Evolutionary conservation across 1,284 basidiomycete genomes (phyloP).

Genomic region (Garcileccinum viscosum): DNA sequence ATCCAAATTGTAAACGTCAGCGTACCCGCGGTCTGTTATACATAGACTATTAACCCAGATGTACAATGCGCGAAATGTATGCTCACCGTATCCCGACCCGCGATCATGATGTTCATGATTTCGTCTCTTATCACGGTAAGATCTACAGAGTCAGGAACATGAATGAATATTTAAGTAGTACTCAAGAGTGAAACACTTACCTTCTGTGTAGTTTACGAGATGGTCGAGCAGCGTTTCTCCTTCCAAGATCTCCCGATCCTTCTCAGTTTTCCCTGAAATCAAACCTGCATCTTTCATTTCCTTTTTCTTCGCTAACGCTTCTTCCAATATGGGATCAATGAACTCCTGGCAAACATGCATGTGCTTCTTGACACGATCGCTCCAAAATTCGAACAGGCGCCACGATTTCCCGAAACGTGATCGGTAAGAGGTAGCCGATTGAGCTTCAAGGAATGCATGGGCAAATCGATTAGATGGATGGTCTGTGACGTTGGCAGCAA

Average conservation of each 20-base stretch:
- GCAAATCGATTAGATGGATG: slow-evolving; percentile 42
- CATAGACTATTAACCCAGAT: slow-evolving; percentile 1
- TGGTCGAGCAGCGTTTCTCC: slow-evolving; percentile 39
- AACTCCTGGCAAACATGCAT: slow-evolving; percentile 43
- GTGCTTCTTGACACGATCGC: slow-evolving; percentile 37
- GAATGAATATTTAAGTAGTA: not conserved
- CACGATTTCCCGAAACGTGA: slow-evolving; percentile 32
- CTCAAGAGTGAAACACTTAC: slow-evolving; percentile 7
- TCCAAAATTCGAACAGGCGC: slow-evolving; percentile 41
- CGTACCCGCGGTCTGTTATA: slow-evolving; percentile 53
- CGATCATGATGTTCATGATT: slow-evolving; percentile 57
- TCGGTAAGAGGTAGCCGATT: slow-evolving; percentile 29
- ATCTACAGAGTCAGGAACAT: slow-evolving; percentile 21
- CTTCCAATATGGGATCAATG: slow-evolving; percentile 43
- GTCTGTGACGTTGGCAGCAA: slow-evolving; percentile 8
- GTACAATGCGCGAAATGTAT: not conserved
- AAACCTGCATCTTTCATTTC: slow-evolving; percentile 18
- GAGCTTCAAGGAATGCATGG: slow-evolving; percentile 40
- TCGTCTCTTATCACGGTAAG: slow-evolving; percentile 51
- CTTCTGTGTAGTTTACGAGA: slow-evolving; percentile 39
- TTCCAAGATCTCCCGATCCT: slow-evolving; percentile 28
- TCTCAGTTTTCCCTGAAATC: slow-evolving; percentile 18
- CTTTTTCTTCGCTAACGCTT: slow-evolving; percentile 38
- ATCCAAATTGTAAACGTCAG: slow-evolving; percentile 62
- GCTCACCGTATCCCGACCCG: slow-evolving; percentile 56